Percentiles rank a stretch among this genome's conserved stretches.
phyloP scores from a whole-genome alignment of 2,329 filamentous ascomycete species.

The Fusarium albidum region DNA sequence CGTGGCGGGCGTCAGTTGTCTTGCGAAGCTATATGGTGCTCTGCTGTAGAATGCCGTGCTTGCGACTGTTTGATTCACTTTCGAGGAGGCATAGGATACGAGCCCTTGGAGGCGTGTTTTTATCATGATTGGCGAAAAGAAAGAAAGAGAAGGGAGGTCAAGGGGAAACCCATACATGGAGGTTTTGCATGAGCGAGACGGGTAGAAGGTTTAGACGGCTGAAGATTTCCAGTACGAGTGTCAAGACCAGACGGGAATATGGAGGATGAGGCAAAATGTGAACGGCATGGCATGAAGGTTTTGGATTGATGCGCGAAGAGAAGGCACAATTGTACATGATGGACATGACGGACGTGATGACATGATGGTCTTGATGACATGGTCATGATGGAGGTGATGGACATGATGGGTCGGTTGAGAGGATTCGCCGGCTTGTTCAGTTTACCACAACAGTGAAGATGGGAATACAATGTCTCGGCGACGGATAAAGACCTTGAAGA shows the following conservation, averaged over 20 bases:
- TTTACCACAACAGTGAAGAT: conserved; percentile 10
- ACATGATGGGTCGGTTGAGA: conserved; percentile 5
- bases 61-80: conserved; percentile 5
- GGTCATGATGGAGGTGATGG: no score
- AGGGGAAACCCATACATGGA: conserved; percentile 1
- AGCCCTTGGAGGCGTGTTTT: background rate
- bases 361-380: no score
- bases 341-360: background rate
- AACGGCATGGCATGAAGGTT: background rate
- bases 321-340: conserved; percentile 4
- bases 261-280: conserved; percentile 11
- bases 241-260: background rate
- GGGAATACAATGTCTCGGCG: conserved; percentile 22
- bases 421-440: conserved; percentile 1
- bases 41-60: conserved; percentile 9
- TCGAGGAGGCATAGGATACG: conserved; percentile 10
- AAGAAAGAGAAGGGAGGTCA: conserved; percentile 7
- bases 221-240: conserved; percentile 7
- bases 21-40: conserved; percentile 3
- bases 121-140: background rate
- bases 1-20: conserved; percentile 29
- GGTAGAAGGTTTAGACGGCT: conserved; percentile 20
- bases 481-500: conserved; percentile 9
- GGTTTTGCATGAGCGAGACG: background rate
- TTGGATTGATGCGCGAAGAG: background rate